phyloP scores from a whole-genome alignment of 352 stramenopile genomes.

The Lagenidium giganteum region DNA sequence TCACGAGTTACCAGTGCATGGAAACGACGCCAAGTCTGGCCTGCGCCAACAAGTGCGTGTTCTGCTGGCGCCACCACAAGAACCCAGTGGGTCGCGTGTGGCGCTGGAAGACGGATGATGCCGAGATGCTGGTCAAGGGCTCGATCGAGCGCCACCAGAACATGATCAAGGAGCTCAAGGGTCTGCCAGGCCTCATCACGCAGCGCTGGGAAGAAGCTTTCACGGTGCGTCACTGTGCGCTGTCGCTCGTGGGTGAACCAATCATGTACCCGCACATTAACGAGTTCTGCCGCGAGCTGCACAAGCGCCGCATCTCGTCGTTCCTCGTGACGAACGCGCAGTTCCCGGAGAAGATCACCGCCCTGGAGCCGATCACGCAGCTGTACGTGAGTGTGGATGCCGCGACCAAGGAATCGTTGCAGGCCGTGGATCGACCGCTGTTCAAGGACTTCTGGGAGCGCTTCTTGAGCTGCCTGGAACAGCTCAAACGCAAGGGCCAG shows the following conservation, averaged over 20 bases:
- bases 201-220: slow-evolving; percentile 95
- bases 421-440: slow-evolving; percentile 94
- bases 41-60: slow-evolving; percentile 98
- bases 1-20: slow-evolving; percentile 99
- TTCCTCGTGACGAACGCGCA: slow-evolving; percentile 99
- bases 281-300: slow-evolving; percentile 94
- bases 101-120: slow-evolving; percentile 97
- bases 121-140: slow-evolving; percentile 92
- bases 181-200: slow-evolving; percentile 92
- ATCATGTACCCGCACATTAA: slow-evolving; percentile 99
- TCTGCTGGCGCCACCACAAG: slow-evolving; percentile 99
- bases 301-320: slow-evolving; percentile 93
- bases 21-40: slow-evolving; percentile 96
- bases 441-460: slow-evolving; percentile 98
- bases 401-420: slow-evolving; percentile 93
- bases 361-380: slow-evolving; percentile 96
- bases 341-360: slow-evolving; percentile 95
- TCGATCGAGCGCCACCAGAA: slow-evolving; percentile 87
- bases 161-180: slow-evolving; percentile 96
- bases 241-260: slow-evolving; percentile 97
- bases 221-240: slow-evolving; percentile 94
- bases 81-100: slow-evolving; percentile 98
- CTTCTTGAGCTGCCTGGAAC: slow-evolving; percentile 88
- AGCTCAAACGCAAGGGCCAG: slow-evolving; percentile 93
- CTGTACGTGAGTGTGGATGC: slow-evolving; percentile 99